A percentile compares a stretch with the other conserved stretches of the same genome.
These are phyloP conservation scores for Pontederia paniculata DNA, from an alignment of 176 grass and related monocot genomes.

Conservation along the genomic window DNA sequence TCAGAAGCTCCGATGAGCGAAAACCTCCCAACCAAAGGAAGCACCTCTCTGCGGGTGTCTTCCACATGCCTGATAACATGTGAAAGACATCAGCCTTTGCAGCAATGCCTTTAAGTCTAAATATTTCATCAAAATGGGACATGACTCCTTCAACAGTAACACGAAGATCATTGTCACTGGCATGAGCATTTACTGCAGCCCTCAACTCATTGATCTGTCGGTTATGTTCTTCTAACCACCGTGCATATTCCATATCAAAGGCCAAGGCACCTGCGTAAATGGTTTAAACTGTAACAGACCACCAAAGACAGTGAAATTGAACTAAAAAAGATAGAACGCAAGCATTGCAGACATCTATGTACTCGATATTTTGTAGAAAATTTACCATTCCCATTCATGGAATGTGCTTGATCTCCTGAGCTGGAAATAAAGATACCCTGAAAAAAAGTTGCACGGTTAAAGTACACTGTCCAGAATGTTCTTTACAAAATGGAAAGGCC, in stretches of 20 bases:
- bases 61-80: constrained; percentile 13
- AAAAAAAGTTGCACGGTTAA: constrained; percentile 7
- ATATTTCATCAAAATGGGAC: constrained; percentile 10
- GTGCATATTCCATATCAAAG: constrained; percentile 16
- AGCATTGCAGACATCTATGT: no score
- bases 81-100: constrained; percentile 13
- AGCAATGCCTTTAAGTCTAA: constrained; percentile 10
- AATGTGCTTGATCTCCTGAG: constrained; percentile 77
- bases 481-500: not conserved
- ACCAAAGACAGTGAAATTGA: no score
- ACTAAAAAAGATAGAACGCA: no score
- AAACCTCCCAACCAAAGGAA: constrained; percentile 10
- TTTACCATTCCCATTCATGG: constrained; percentile 82
- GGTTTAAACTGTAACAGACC: not conserved
- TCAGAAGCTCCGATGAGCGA: constrained; percentile 14
- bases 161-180: constrained; percentile 14
- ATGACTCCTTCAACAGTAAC: constrained; percentile 7
- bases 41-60: constrained; percentile 13
- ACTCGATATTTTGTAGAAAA: not conserved
- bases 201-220: constrained; percentile 8
- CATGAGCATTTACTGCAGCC: constrained; percentile 14
- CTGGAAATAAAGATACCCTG: constrained; percentile 99
- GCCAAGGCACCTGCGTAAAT: constrained; percentile 4
- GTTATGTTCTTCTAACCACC: constrained; percentile 6
- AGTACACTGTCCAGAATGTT: not conserved